Conservation (phyloP, 2,329 filamentous ascomycete genomes). For the Ceratocystiopsis sp. region DNA sequence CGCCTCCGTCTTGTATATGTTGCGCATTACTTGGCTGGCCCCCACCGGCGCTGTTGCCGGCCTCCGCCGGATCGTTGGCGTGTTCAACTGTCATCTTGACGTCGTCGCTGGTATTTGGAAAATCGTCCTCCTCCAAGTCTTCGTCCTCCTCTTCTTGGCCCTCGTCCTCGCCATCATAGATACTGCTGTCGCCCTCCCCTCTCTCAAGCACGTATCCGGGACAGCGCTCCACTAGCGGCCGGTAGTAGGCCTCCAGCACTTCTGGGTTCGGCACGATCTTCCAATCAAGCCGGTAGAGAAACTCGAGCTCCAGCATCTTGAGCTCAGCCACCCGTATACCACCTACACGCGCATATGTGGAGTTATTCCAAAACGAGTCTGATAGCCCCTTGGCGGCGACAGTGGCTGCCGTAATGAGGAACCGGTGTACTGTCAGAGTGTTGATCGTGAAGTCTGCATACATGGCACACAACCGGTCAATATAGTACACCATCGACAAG, state of each 20-base stretch:
- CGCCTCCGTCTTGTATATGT: no score
- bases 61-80: no score
- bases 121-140: conserved; percentile 16
- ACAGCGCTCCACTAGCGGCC: conserved; percentile 57
- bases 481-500: conserved; percentile 98
- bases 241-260: conserved; percentile 83
- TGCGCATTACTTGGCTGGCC: no score
- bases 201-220: conserved; percentile 31
- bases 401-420: conserved; percentile 87
- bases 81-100: no score
- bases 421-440: conserved; percentile 89
- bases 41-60: no score
- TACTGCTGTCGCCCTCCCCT: no score
- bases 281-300: conserved; percentile 86
- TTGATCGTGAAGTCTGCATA: conserved; percentile 95
- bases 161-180: no score
- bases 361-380: conserved; percentile 97
- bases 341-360: conserved; percentile 84
- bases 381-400: conserved; percentile 92
- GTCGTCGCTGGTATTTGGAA: conserved; percentile 1
- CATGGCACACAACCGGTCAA: conserved; percentile 79
- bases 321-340: conserved; percentile 82
- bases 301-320: conserved; percentile 82
- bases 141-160: conserved; percentile 10
- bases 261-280: conserved; percentile 93